Percentiles rank a stretch among this genome's conserved stretches.
Conservation (phyloP, 768 basidiomycete genomes). For the Podaxis carcinomalis region DNA sequence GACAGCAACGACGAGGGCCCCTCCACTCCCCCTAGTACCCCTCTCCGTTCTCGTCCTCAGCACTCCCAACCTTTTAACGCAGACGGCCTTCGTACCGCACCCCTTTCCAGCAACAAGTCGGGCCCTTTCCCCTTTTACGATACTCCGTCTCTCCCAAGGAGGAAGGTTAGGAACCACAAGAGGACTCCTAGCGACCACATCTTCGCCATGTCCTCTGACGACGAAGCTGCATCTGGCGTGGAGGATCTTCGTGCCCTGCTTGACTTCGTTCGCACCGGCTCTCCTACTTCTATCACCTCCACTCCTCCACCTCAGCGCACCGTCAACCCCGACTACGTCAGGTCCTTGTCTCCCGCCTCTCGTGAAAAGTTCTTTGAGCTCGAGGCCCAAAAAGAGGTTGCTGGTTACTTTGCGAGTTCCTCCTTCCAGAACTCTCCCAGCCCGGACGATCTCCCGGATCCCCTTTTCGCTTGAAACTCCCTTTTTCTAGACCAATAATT, state of each 20-base stretch:
- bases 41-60: conserved; percentile 38
- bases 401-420: conserved; percentile 72
- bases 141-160: conserved; percentile 18
- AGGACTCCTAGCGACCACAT: conserved; percentile 70
- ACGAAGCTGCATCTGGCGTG: conserved; percentile 43
- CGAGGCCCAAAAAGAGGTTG: conserved; percentile 29
- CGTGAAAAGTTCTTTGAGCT: conserved; percentile 26
- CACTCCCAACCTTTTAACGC: conserved; percentile 14
- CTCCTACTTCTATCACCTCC: conserved; percentile 13
- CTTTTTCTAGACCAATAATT: conserved; percentile 16
- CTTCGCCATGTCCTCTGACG: conserved; percentile 74
- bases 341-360: conserved; percentile 18
- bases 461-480: conserved; percentile 44
- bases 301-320: conserved; percentile 15
- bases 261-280: conserved; percentile 20
- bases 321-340: conserved; percentile 8
- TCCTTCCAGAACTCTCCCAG: conserved; percentile 85
- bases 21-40: conserved; percentile 45
- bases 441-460: conserved; percentile 75
- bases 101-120: conserved; percentile 29
- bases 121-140: conserved; percentile 36
- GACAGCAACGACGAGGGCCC: conserved; percentile 52
- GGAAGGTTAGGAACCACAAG: conserved; percentile 38
- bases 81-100: conserved; percentile 48
- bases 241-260: conserved; percentile 26